Conservation (phyloP, 305 asterid genomes). For the Fraxinus albicans region DNA sequence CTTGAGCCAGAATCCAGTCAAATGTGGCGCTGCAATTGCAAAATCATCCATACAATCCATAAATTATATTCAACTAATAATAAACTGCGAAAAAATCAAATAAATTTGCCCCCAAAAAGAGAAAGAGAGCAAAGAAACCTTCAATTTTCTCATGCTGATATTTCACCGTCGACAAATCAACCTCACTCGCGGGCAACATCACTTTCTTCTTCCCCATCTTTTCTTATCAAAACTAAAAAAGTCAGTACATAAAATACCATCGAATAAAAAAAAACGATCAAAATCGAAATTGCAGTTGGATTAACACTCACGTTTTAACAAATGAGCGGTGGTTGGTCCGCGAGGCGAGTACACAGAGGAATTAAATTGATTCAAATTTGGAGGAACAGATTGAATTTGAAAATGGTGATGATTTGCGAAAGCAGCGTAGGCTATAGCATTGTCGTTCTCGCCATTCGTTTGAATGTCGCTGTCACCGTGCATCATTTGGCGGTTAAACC, state of each 20-base stretch:
- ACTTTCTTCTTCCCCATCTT: conserved; percentile 73
- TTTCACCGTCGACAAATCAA: conserved; percentile 62
- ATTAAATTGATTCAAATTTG: not conserved
- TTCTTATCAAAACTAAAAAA: not conserved
- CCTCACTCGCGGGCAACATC: conserved; percentile 74
- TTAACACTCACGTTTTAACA: not conserved
- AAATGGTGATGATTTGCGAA: not conserved
- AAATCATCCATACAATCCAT: not conserved
- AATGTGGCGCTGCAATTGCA: conserved; percentile 77
- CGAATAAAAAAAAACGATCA: not conserved
- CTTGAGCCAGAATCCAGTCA: conserved; percentile 72
- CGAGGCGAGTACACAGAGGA: not conserved
- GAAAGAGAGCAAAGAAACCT: conserved; percentile 40
- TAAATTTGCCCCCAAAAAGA: not conserved
- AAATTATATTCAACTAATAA: not conserved
- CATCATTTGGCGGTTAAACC: not conserved
- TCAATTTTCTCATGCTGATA: conserved; percentile 58
- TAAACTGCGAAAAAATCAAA: not conserved
- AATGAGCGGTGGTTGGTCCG: not conserved
- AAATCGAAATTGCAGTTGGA: not conserved
- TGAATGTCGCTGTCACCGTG: not conserved
- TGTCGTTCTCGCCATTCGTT: not conserved
- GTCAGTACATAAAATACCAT: not conserved
- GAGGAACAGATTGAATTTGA: not conserved
- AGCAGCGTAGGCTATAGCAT: not conserved